Conservation (phyloP, 2,329 filamentous ascomycete species). For the Fusarium nygamai region DNA sequence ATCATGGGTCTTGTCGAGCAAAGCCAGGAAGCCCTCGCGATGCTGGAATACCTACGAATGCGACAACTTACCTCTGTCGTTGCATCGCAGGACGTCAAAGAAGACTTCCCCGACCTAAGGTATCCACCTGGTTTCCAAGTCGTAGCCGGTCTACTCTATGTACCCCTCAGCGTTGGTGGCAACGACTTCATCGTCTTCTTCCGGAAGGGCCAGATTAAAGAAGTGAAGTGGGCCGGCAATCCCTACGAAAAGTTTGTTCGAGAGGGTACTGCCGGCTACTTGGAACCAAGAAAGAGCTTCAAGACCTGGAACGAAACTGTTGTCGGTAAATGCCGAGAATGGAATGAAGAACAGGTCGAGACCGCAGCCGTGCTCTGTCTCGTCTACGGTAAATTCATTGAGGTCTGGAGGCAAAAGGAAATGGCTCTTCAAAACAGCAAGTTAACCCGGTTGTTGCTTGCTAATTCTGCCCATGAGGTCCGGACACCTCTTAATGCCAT, state of each 20-base stretch:
- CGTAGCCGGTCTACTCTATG: slow-evolving; percentile 82
- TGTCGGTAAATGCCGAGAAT: slow-evolving; percentile 83
- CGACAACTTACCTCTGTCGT: slow-evolving; percentile 78
- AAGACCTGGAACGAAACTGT: slow-evolving; percentile 84
- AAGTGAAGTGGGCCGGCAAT: slow-evolving; percentile 88
- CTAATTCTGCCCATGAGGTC: slow-evolving; percentile 92
- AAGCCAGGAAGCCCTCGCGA: slow-evolving; percentile 82
- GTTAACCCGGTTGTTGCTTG: slow-evolving; percentile 79
- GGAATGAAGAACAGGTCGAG: slow-evolving; percentile 89
- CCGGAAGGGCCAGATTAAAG: slow-evolving; percentile 77
- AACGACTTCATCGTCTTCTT: slow-evolving; percentile 92
- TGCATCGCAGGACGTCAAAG: slow-evolving; percentile 77
- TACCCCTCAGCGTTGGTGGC: slow-evolving; percentile 80
- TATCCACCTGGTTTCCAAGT: slow-evolving; percentile 83
- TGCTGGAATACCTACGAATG: slow-evolving; percentile 86
- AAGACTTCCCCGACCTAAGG: slow-evolving; percentile 83
- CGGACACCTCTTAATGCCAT: slow-evolving; percentile 92
- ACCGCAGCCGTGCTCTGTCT: slow-evolving; percentile 88
- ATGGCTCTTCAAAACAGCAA: slow-evolving; percentile 83
- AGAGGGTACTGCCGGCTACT: slow-evolving; percentile 75
- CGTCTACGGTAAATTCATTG: slow-evolving; percentile 90
- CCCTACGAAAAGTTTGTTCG: slow-evolving; percentile 82
- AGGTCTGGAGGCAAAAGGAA: slow-evolving; percentile 93
- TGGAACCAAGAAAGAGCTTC: slow-evolving; percentile 84
- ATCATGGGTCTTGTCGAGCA: slow-evolving; percentile 79